Percentiles rank a stretch among this genome's conserved stretches.
These are phyloP conservation scores for Lathyrus aphaca DNA, from an alignment of 306 rosid species.

Conservation along the genomic window DNA sequence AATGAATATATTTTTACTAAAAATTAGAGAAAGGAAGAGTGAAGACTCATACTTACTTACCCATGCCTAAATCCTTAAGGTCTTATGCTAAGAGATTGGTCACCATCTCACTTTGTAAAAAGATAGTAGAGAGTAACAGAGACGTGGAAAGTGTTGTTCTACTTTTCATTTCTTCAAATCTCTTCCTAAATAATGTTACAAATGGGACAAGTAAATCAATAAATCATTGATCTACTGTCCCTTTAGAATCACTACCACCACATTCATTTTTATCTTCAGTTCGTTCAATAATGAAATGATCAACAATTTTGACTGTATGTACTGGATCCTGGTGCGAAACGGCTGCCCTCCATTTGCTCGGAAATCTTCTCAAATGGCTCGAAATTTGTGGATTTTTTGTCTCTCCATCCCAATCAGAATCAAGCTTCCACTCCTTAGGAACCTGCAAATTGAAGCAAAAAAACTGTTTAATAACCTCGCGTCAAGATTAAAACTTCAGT, in stretches of 20 bases:
- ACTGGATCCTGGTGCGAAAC: constrained; percentile 70
- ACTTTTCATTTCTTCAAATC: constrained; percentile 35
- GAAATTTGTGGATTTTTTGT: constrained; percentile 32
- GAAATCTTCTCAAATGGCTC: constrained; percentile 50
- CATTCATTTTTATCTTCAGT: constrained; percentile 48
- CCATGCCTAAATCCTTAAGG: neutral
- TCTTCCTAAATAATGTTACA: constrained; percentile 48
- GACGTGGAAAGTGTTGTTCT: neutral
- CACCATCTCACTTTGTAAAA: neutral
- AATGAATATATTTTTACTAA: neutral
- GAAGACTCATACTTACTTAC: neutral
- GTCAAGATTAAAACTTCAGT: neutral
- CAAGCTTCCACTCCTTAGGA: constrained; percentile 62
- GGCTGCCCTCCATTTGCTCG: constrained; percentile 67
- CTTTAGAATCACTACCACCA: constrained; percentile 39
- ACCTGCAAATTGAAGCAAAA: constrained; percentile 39
- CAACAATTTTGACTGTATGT: constrained; percentile 82
- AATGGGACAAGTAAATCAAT: constrained; percentile 35
- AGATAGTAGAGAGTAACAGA: neutral
- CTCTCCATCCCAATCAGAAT: constrained; percentile 55
- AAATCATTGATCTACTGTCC: constrained; percentile 62
- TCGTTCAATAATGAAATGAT: constrained; percentile 67
- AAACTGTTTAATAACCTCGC: neutral
- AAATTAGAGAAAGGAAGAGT: neutral
- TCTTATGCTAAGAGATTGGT: constrained; percentile 16